phyloP scores from a whole-genome alignment of 2,329 filamentous ascomycete genomes.

The Podosphaera aphanis region DNA sequence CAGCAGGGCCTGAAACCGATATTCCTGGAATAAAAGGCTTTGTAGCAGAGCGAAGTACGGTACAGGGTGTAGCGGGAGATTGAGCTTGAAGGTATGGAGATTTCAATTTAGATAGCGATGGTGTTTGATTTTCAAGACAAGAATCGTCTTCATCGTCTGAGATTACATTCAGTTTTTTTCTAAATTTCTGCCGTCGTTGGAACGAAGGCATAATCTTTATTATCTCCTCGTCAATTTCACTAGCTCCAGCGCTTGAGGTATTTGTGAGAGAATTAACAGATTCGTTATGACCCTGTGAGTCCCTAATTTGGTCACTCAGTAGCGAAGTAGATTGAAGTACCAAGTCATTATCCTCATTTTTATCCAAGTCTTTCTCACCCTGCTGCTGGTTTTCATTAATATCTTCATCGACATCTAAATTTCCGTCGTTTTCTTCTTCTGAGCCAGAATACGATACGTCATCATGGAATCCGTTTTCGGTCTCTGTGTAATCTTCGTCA shows the following conservation, averaged over 20 bases:
- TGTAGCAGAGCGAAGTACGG: conserved; percentile 42
- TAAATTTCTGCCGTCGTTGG: not conserved
- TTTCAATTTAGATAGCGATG: conserved; percentile 7
- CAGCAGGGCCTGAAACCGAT: conserved; percentile 33
- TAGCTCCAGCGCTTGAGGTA: conserved; percentile 18
- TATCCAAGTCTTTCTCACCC: conserved; percentile 19
- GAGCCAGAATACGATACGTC: conserved; percentile 19
- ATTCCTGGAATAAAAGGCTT: conserved; percentile 49
- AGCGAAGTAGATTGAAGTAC: not conserved
- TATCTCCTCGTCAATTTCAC: conserved; percentile 15
- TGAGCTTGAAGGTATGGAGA: conserved; percentile 6
- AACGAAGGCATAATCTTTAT: conserved; percentile 2
- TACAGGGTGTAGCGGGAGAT: conserved; percentile 31
- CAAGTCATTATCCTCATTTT: conserved; percentile 19
- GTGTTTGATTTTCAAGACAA: conserved; percentile 13
- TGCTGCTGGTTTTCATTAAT: conserved; percentile 20
- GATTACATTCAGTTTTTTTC: conserved; percentile 14
- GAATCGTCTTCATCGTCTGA: conserved; percentile 21
- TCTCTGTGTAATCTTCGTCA: conserved; percentile 29
- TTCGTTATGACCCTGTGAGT: not conserved
- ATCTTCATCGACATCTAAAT: conserved; percentile 19
- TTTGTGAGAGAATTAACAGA: conserved; percentile 1
- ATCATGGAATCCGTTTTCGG: conserved; percentile 19
- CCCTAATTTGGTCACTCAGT: not conserved
- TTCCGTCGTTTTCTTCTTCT: conserved; percentile 18